These are phyloP conservation scores for Nakaseomyces uthaithaninus DNA, from an alignment of 1,139 yeast species.

Conservation along the genomic window DNA sequence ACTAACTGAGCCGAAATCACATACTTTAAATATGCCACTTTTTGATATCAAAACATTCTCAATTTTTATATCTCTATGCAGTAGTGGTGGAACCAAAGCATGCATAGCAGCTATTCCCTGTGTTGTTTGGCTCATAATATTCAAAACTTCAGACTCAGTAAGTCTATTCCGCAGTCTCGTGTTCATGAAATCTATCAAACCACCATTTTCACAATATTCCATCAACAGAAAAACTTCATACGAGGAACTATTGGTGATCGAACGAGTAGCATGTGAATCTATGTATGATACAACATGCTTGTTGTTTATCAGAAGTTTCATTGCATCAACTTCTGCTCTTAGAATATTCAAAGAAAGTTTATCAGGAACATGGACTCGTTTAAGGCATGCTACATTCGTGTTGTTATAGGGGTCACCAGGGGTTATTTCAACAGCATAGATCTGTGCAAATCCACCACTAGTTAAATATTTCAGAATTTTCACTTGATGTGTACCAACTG, in stretches of 20 bases:
- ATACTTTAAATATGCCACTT: slow-evolving; percentile 51
- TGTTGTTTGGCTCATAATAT: slow-evolving; percentile 58
- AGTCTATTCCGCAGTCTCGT: slow-evolving; percentile 54
- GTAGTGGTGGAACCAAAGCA: slow-evolving; percentile 42
- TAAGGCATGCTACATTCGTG: slow-evolving; percentile 49
- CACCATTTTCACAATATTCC: slow-evolving; percentile 70
- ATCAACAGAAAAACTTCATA: slow-evolving; percentile 68
- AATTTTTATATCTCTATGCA: slow-evolving; percentile 71
- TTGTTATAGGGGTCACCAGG: slow-evolving; percentile 28
- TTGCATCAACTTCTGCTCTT: slow-evolving; percentile 72
- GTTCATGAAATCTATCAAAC: slow-evolving; percentile 67
- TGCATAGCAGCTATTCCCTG: slow-evolving; percentile 73
- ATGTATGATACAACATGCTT: slow-evolving; percentile 57
- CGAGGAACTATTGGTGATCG: slow-evolving; percentile 38
- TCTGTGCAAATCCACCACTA: slow-evolving; percentile 49
- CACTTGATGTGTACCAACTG: slow-evolving; percentile 32
- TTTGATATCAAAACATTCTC: slow-evolving; percentile 64
- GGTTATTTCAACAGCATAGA: slow-evolving; percentile 51
- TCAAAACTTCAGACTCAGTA: slow-evolving; percentile 51
- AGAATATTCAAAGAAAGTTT: slow-evolving; percentile 56
- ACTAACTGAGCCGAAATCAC: slow-evolving; percentile 73
- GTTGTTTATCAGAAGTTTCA: slow-evolving; percentile 51
- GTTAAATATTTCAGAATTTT: slow-evolving; percentile 27
- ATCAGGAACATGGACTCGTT: slow-evolving; percentile 65
- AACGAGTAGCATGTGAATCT: slow-evolving; percentile 68